A percentile compares a stretch with the other conserved stretches of the same genome.
These are phyloP conservation scores for Elsinoe arachidis DNA, from an alignment of 2,329 filamentous ascomycete species.

Conservation along the genomic window DNA sequence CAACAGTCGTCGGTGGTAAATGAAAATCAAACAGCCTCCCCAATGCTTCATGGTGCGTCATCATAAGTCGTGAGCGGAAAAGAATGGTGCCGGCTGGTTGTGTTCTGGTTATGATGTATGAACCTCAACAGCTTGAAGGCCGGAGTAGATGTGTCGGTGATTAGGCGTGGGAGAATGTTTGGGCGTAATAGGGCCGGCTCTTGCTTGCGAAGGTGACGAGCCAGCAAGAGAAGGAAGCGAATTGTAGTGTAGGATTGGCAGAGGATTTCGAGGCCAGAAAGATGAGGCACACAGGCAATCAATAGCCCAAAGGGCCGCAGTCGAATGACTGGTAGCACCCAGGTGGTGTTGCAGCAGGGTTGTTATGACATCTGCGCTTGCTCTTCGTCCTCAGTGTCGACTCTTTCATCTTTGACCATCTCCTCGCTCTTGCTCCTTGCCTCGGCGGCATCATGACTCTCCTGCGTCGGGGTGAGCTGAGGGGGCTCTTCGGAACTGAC, in stretches of 20 bases:
- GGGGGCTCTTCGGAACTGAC: slow-evolving; percentile 19
- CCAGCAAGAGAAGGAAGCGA: too few relatives aligned
- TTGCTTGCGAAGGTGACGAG: too few relatives aligned
- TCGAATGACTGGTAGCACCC: too few relatives aligned
- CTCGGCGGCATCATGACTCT: slow-evolving; percentile 14
- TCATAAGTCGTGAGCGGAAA: background rate
- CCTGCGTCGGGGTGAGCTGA: slow-evolving; percentile 12
- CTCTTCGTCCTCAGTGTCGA: slow-evolving; percentile 20
- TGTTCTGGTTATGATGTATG: background rate
- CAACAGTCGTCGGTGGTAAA: background rate
- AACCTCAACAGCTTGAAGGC: background rate
- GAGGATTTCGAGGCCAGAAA: too few relatives aligned
- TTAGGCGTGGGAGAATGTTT: too few relatives aligned
- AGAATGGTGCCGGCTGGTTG: background rate
- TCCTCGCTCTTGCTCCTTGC: background rate
- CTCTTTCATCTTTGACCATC: slow-evolving; percentile 16
- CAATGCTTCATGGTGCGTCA: background rate
- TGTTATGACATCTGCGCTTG: slow-evolving; percentile 13
- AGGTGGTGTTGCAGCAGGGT: too few relatives aligned
- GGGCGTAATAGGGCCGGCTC: too few relatives aligned
- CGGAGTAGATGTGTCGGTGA: background rate
- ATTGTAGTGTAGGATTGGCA: too few relatives aligned
- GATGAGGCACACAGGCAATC: too few relatives aligned
- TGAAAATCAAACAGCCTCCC: background rate
- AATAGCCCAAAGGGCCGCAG: too few relatives aligned